phyloP scores from a whole-genome alignment of 176 grass and related monocot genomes.

The Olyra latifolia region DNA sequence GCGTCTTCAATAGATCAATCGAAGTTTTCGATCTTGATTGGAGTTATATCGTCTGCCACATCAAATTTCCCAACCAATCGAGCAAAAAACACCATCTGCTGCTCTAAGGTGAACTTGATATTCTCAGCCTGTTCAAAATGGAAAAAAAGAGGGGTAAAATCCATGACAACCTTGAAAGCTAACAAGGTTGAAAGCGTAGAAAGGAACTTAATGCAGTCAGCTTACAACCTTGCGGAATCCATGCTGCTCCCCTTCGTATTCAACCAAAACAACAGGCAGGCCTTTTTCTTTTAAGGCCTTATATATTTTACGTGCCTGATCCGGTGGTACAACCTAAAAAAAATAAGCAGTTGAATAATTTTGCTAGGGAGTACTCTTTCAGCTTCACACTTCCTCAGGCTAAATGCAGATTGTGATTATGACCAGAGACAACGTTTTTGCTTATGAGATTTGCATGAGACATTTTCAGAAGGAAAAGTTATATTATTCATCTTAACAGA shows the following conservation, averaged over 20 bases:
- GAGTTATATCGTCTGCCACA: conserved; percentile 76
- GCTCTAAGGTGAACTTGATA: conserved; percentile 95
- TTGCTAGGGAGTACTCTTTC: neutral
- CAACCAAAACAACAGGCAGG: conserved; percentile 88
- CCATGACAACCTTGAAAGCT: neutral
- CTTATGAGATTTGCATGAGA: neutral
- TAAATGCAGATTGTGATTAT: neutral
- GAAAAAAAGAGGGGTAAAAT: neutral
- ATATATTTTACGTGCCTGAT: conserved; percentile 82
- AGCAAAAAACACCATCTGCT: conserved; percentile 88
- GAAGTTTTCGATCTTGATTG: conserved; percentile 89
- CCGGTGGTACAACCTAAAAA: conserved; percentile 73
- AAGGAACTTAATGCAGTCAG: neutral
- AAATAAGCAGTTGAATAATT: neutral
- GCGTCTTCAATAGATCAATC: conserved; percentile 38
- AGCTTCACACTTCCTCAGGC: neutral
- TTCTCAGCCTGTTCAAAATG: conserved; percentile 70
- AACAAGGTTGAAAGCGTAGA: neutral
- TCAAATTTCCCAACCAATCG: conserved; percentile 71
- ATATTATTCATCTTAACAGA: neutral
- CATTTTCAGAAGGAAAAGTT: neutral
- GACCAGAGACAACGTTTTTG: neutral
- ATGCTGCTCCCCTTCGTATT: conserved; percentile 95
- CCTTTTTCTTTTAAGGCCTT: conserved; percentile 83
- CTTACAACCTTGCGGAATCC: conserved; percentile 77